A percentile compares a stretch with the other conserved stretches of the same genome.
phyloP scores from a whole-genome alignment of 179 eudicot genomes.

The Beta lomatogona region DNA sequence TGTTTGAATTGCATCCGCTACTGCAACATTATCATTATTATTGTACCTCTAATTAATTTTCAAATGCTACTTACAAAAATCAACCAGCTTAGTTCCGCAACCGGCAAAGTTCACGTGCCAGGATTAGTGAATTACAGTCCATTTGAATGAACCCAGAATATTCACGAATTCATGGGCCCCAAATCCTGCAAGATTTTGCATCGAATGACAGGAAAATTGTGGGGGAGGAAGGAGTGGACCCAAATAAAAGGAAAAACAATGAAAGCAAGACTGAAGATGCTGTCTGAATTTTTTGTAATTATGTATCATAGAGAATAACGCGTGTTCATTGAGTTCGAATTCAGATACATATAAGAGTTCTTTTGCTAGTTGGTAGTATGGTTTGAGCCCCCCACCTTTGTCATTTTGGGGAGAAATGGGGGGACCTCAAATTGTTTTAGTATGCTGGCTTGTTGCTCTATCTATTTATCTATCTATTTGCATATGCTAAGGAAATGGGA shows the following conservation, averaged over 20 bases:
- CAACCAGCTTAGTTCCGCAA: neutral
- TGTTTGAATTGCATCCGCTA: too few relatives aligned
- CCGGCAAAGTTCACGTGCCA: neutral
- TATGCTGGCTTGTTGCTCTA: neutral
- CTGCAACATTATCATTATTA: too few relatives aligned
- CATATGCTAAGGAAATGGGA: neutral
- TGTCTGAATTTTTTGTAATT: slow-evolving; percentile 4
- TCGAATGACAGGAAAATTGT: neutral
- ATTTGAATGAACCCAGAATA: slow-evolving; percentile 3
- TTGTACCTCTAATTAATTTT: neutral
- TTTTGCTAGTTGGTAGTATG: slow-evolving; percentile 9
- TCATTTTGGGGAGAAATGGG: slow-evolving; percentile 3
- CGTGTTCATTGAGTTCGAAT: slow-evolving; percentile 1
- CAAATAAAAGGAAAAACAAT: neutral
- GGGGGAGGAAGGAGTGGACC: neutral
- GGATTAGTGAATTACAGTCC: neutral
- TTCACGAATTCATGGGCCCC: slow-evolving; percentile 4
- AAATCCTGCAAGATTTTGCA: neutral
- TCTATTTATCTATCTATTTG: neutral
- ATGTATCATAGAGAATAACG: neutral
- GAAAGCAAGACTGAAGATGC: slow-evolving; percentile 4
- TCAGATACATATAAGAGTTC: neutral
- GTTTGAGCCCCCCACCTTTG: neutral
- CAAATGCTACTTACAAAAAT: neutral
- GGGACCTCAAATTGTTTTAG: neutral